These are phyloP conservation scores for Acanthamoeba sp. DNA, from an alignment of 208 protist species.

Conservation along the genomic window DNA sequence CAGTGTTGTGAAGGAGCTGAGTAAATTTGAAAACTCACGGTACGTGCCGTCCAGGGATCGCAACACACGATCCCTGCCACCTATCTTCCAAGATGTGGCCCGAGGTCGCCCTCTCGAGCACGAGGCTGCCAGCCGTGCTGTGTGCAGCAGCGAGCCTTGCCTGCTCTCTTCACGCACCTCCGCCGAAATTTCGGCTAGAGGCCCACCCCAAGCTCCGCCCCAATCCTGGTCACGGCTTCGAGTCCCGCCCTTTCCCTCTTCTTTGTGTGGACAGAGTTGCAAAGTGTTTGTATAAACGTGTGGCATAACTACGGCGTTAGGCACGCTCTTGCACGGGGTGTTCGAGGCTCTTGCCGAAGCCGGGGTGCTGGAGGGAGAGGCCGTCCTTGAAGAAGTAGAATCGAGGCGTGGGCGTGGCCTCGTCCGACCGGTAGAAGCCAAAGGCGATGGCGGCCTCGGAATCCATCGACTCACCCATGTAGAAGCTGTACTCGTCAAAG, in stretches of 20 bases:
- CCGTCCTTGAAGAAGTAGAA: constrained; percentile 79
- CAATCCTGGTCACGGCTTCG: background rate
- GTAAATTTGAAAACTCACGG: background rate
- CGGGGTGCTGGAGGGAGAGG: constrained; percentile 48
- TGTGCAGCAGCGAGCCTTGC: background rate
- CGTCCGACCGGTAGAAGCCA: constrained; percentile 72
- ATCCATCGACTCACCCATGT: constrained; percentile 75
- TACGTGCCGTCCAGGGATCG: no score
- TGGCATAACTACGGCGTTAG: background rate
- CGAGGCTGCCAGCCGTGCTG: no score
- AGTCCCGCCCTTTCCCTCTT: background rate
- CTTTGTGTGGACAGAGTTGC: no score
- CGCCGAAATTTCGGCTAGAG: background rate
- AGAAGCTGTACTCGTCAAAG: constrained; percentile 75
- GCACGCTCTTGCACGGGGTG: constrained; percentile 36
- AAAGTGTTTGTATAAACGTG: no score
- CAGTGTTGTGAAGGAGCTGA: background rate
- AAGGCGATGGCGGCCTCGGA: constrained; percentile 70
- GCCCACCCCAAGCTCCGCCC: background rate
- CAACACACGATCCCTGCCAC: no score
- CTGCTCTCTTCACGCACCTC: background rate
- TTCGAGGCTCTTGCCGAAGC: constrained; percentile 76
- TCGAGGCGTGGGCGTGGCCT: background rate
- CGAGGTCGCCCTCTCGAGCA: no score
- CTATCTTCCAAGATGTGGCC: no score